Evolutionary conservation across 768 basidiomycete species (phyloP).

Genomic region (Suillus occidentalis): DNA sequence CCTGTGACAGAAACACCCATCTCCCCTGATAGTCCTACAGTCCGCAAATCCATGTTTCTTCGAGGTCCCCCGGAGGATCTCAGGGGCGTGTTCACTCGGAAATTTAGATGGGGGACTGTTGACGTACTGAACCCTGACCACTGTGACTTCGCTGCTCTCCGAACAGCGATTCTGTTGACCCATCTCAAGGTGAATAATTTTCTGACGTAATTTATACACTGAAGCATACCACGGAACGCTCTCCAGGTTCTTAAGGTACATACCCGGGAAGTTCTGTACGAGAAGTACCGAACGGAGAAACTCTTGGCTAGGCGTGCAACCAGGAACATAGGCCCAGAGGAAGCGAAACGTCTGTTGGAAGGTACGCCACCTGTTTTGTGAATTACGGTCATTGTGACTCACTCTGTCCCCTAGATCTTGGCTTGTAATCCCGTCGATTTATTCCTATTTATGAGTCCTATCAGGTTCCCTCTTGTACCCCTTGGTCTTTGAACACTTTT

Average conservation of each 20-base stretch:
- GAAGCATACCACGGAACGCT: slow-evolving; percentile 8
- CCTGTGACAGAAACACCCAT: slow-evolving; percentile 33
- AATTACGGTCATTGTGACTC: slow-evolving; percentile 21
- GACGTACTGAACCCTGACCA: slow-evolving; percentile 85
- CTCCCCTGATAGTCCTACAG: slow-evolving; percentile 33
- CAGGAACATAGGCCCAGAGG: slow-evolving; percentile 71
- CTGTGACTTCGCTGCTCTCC: slow-evolving; percentile 84
- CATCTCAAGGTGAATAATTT: slow-evolving; percentile 70
- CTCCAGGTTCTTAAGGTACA: slow-evolving; percentile 73
- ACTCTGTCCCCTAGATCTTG: slow-evolving; percentile 39
- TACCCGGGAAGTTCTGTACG: slow-evolving; percentile 89
- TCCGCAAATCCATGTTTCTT: slow-evolving; percentile 38
- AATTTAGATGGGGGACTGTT: slow-evolving; percentile 86
- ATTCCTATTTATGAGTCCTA: slow-evolving; percentile 3
- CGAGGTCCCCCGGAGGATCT: slow-evolving; percentile 65
- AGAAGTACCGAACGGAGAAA: slow-evolving; percentile 90
- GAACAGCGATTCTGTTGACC: slow-evolving; percentile 80
- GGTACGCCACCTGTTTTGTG: slow-evolving; percentile 43
- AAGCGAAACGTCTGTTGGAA: slow-evolving; percentile 70
- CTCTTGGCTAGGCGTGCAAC: slow-evolving; percentile 85
- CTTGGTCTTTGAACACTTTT: neutral
- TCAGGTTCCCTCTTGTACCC: neutral
- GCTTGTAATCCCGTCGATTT: slow-evolving; percentile 36
- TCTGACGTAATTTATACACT: slow-evolving; percentile 19
- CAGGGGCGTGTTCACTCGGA: slow-evolving; percentile 73